Evolutionary conservation across 305 asterid species (phyloP), one percentile per base, ranked within the genome.

Genomic region (Rubia tinctorum): DNA sequence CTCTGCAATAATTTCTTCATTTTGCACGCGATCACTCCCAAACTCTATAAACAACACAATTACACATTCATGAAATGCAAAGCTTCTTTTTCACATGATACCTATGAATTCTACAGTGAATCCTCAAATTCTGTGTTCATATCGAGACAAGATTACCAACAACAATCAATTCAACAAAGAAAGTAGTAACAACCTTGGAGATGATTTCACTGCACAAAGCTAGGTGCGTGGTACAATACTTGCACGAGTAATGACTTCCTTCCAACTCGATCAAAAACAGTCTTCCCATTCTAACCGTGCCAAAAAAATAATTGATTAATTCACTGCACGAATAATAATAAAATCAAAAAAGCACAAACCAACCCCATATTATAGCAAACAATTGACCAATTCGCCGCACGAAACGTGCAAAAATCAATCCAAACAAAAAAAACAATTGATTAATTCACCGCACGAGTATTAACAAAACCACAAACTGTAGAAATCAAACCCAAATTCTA

Each of bases 211-310:
- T 72, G 3, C 22, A 5, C 20, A 72, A 72, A 58, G 80, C 81
- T 2, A 82, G 74, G 42, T 82, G 81, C 40, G 80, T 62, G 2
- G 59, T 61, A 27, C 85, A 82, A 71, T 69, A 7, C 72, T 78
- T 82, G 77, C 85, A 78, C 45, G 76, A 63, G 69, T 82, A 82
- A 18, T 65, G 10, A 7, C 53, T 15, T 7, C 79, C 81, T 49
- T 82, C 85, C 37, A 82, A 79, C 42, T 37, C 69, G 70, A 76
- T 51, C 80, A 69, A 53, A 56, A 72, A 78, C 7, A 82, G 64
- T 37, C 81, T 78, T 12, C 85, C 82, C 85, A 82, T 78, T 27
- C 45, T 37, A 1, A 65, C 18, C 13, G 27, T 63, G 11, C 5
- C 39, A 4, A 34, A 34, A 34, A 34, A 34, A 34, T 0, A 2